Evolutionary conservation across 2,329 filamentous ascomycete species (phyloP), one percentile per base, ranked within the genome.

Genomic region (Fusarium buxicola): DNA sequence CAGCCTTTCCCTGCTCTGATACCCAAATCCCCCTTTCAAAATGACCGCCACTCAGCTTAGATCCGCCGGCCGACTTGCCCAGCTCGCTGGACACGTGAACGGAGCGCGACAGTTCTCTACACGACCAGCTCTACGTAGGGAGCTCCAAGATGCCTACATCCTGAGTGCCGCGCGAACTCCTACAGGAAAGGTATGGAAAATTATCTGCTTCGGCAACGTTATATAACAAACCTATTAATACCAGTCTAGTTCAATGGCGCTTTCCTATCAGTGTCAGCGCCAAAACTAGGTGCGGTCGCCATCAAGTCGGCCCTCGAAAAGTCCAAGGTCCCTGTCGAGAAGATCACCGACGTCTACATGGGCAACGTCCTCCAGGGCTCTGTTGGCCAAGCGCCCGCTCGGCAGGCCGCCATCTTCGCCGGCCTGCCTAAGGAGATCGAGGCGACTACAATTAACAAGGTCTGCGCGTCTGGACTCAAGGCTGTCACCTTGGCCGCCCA

Each of bases 401-500:
- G 95, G 44, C 95, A 99, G 80, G 95, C 95, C 10, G 82, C 87
- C 65, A 90, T 98, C 58, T 94, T 96, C 73, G 92, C 95, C 5
- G 94, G 94, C 2, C 86, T 98, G 5, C 85, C 92, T 9, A 81
- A 88, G n/a, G 87, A 84, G 7, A 85, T 96, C 54, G 95, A 99
- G 79, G 91, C 94, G 31, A 89, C 90, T 46, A 98, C 95, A 13
- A 89, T 99, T 78, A 99, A 99, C 84, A 99, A 99, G 80, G 95
- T 99, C 58, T 99, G 95, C 81, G 91, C 95, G 5, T 97, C 94
- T 0, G 95, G 95, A 6, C 82, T 99, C 66, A 99, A 99, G 78
- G 91, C 95, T 2, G 93, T 98, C 5, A 88, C 86, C 18, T 85
- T 98, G 39, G 95, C 94, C 2, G 94, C 94, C 1, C 92, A 97